Evolutionary conservation across 202 grass and related monocot species (phyloP).

Genomic region (Brachypodium distachyon): DNA sequence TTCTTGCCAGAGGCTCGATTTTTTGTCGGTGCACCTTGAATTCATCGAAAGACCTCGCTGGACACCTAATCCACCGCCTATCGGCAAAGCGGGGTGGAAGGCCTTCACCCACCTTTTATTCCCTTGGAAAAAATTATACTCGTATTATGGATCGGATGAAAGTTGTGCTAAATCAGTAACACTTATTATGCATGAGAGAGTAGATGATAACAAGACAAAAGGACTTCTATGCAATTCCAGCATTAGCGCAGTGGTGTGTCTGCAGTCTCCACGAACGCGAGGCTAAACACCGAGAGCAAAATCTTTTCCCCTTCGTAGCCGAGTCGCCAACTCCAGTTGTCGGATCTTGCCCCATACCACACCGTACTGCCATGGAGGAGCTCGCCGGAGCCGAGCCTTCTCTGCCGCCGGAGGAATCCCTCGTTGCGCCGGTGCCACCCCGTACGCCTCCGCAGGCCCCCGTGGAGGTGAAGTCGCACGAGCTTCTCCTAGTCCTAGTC

Average conservation of each 20-base stretch:
- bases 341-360: slow-evolving; percentile 36
- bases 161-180: no score
- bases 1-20: no score
- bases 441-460: slow-evolving; percentile 18
- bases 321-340: slow-evolving; percentile 36
- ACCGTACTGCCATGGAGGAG: no score
- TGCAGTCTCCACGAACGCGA: slow-evolving; percentile 4
- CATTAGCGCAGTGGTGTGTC: neutral
- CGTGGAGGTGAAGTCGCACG: slow-evolving; percentile 9
- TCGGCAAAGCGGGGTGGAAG: no score
- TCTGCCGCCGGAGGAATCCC: slow-evolving; percentile 27
- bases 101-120: no score
- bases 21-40: no score
- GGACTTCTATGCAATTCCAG: slow-evolving; percentile 2
- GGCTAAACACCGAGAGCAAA: slow-evolving; percentile 22
- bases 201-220: neutral
- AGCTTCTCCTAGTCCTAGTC: neutral
- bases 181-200: neutral
- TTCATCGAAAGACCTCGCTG: no score
- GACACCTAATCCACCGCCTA: no score
- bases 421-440: neutral
- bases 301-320: slow-evolving; percentile 28
- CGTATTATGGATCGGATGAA: no score
- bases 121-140: no score
- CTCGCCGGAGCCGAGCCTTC: slow-evolving; percentile 29